A percentile compares a stretch with the other conserved stretches of the same genome.
phyloP scores from a whole-genome alignment of 768 basidiomycete genomes.

The Cystobasidium tubakii region DNA sequence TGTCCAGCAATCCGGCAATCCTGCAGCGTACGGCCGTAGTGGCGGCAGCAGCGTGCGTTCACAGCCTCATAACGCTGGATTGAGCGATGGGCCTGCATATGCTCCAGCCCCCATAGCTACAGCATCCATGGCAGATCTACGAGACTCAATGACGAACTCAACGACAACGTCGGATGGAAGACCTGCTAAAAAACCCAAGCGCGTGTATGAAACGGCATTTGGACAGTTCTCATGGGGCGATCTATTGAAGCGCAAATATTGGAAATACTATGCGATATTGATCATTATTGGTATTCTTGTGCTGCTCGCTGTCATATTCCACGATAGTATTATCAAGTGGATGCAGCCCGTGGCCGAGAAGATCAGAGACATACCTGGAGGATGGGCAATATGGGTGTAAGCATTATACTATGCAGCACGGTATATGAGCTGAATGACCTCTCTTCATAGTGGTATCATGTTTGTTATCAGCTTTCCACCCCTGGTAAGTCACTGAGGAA shows the following conservation, averaged over 20 bases:
- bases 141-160: neutral
- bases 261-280: slow-evolving; percentile 49
- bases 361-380: slow-evolving; percentile 53
- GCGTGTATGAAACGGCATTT: slow-evolving; percentile 31
- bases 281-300: slow-evolving; percentile 55
- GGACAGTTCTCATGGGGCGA: slow-evolving; percentile 22
- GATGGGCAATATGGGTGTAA: slow-evolving; percentile 22
- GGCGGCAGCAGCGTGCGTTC: neutral
- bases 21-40: neutral
- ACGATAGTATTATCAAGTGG: slow-evolving; percentile 66
- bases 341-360: slow-evolving; percentile 62
- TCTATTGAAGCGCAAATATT: slow-evolving; percentile 17
- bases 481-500: slow-evolving; percentile 48
- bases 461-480: slow-evolving; percentile 85
- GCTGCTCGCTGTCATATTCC: slow-evolving; percentile 59
- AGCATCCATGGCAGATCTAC: slow-evolving; percentile 9
- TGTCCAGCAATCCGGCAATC: neutral
- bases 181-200: neutral
- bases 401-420: neutral
- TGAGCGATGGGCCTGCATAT: neutral
- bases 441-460: slow-evolving; percentile 63
- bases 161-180: neutral
- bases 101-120: neutral
- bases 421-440: slow-evolving; percentile 51
- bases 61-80: neutral